Percentiles rank a stretch among this genome's conserved stretches.
Conservation (phyloP, 2,329 filamentous ascomycete species). For the Pseudogymnoascus sp. region DNA sequence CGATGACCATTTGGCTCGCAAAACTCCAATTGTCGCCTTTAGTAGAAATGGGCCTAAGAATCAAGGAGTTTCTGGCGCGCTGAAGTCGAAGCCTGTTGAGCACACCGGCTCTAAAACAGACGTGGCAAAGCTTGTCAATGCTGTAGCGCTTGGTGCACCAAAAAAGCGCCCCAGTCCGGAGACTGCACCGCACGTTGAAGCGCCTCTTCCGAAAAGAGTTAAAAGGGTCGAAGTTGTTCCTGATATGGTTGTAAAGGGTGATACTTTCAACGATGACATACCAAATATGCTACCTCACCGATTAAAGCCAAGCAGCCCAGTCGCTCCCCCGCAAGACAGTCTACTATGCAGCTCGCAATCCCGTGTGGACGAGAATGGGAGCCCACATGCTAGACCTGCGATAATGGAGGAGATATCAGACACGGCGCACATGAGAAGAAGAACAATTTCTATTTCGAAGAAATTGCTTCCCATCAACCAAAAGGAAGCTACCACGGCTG, state of each 20-base stretch:
- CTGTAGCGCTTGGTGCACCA: background rate
- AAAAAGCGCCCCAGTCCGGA: slow-evolving; percentile 17
- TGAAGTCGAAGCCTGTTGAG: background rate
- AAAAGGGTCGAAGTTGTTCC: background rate
- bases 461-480: slow-evolving; percentile 14
- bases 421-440: background rate
- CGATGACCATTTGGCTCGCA: slow-evolving; percentile 17
- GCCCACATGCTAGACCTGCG: slow-evolving; percentile 17
- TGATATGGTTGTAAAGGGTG: background rate
- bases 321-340: slow-evolving; percentile 15
- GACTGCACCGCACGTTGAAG: background rate
- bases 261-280: background rate
- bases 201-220: background rate
- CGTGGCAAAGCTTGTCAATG: background rate
- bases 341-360: slow-evolving; percentile 12
- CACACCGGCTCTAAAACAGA: background rate
- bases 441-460: slow-evolving; percentile 16
- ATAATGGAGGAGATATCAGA: background rate
- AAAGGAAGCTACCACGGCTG: background rate
- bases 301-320: slow-evolving; percentile 13
- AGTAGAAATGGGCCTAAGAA: slow-evolving; percentile 18
- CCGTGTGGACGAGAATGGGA: slow-evolving; percentile 24
- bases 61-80: slow-evolving; percentile 18
- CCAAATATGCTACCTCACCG: background rate
- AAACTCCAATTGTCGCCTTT: slow-evolving; percentile 20